phyloP scores from a whole-genome alignment of 2,329 filamentous ascomycete species.

The Aspergillus fischeri region DNA sequence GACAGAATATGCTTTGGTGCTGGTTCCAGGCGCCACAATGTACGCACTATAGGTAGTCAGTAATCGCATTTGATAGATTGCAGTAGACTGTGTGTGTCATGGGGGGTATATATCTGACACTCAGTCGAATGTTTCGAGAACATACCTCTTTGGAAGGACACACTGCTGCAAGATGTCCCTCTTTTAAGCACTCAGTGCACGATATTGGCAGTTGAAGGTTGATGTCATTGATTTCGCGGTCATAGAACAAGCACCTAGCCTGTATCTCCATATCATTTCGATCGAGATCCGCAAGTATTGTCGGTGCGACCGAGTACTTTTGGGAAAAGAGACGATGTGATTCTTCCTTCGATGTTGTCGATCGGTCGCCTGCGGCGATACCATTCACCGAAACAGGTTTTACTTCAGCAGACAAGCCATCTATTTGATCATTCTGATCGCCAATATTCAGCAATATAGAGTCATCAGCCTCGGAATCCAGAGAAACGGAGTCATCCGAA shows the following conservation, averaged over 20 bases:
- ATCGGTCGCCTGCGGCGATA: slow-evolving; percentile 1
- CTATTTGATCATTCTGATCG: slow-evolving; percentile 13
- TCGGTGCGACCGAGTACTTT: slow-evolving; percentile 33
- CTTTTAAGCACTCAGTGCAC: slow-evolving; percentile 40
- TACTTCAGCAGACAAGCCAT: slow-evolving; percentile 10
- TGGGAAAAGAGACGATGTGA: slow-evolving; percentile 30
- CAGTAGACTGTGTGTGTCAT: neutral
- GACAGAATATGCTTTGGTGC: slow-evolving; percentile 39
- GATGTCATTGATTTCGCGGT: slow-evolving; percentile 33
- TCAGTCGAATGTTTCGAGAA: neutral
- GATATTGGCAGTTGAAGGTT: slow-evolving; percentile 39
- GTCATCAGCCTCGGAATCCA: slow-evolving; percentile 36
- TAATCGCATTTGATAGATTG: neutral
- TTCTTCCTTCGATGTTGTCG: slow-evolving; percentile 27
- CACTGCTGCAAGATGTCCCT: slow-evolving; percentile 40
- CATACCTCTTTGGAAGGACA: slow-evolving; percentile 43
- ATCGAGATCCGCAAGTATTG: slow-evolving; percentile 35
- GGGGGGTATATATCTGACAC: no score
- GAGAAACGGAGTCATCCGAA: slow-evolving; percentile 28
- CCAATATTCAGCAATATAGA: slow-evolving; percentile 43
- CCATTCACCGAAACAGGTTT: slow-evolving; percentile 6
- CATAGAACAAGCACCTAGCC: slow-evolving; percentile 38
- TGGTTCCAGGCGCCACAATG: slow-evolving; percentile 41
- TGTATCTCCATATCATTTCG: slow-evolving; percentile 38
- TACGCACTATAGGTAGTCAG: slow-evolving; percentile 28